A percentile compares a stretch with the other conserved stretches of the same genome.
These are phyloP conservation scores for Huntiella savannae DNA, from an alignment of 2,329 filamentous ascomycete species.

Conservation along the genomic window DNA sequence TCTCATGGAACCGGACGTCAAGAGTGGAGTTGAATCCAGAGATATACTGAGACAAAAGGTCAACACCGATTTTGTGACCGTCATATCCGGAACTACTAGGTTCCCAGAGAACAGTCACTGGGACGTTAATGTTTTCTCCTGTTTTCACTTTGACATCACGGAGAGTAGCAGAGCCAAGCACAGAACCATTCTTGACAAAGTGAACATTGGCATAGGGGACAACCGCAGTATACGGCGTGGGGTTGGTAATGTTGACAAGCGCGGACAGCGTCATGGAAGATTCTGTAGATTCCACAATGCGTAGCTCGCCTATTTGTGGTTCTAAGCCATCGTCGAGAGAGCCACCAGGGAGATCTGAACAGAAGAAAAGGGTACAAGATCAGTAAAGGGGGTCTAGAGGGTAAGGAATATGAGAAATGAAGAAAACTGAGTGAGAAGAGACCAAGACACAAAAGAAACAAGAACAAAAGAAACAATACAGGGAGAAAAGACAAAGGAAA, in stretches of 20 bases:
- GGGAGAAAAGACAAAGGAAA: slow-evolving; percentile 5
- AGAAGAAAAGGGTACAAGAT: slow-evolving; percentile 2
- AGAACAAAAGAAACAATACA: slow-evolving; percentile 1
- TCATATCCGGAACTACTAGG: slow-evolving; percentile 42
- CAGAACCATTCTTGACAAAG: slow-evolving; percentile 50
- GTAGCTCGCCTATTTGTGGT: slow-evolving; percentile 52
- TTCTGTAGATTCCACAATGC: slow-evolving; percentile 51
- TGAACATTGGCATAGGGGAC: slow-evolving; percentile 69
- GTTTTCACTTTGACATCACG: slow-evolving; percentile 41
- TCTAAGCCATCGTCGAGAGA: slow-evolving; percentile 24
- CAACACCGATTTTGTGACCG: slow-evolving; percentile 42
- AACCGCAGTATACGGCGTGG: slow-evolving; percentile 64
- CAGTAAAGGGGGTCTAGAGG: slow-evolving; percentile 1
- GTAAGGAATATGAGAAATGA: slow-evolving; percentile 1
- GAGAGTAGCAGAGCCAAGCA: slow-evolving; percentile 57
- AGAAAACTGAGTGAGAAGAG: neutral
- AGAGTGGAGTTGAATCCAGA: slow-evolving; percentile 76
- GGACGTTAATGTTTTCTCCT: slow-evolving; percentile 53
- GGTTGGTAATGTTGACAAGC: slow-evolving; percentile 69
- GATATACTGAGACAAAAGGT: slow-evolving; percentile 68
- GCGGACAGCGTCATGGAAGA: slow-evolving; percentile 54
- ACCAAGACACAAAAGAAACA: slow-evolving; percentile 17
- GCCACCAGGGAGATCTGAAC: slow-evolving; percentile 17
- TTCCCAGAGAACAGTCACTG: slow-evolving; percentile 55
- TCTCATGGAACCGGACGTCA: slow-evolving; percentile 49